Conservation (phyloP, 2,329 filamentous ascomycete genomes). For the Trichoderma endophyticum region DNA sequence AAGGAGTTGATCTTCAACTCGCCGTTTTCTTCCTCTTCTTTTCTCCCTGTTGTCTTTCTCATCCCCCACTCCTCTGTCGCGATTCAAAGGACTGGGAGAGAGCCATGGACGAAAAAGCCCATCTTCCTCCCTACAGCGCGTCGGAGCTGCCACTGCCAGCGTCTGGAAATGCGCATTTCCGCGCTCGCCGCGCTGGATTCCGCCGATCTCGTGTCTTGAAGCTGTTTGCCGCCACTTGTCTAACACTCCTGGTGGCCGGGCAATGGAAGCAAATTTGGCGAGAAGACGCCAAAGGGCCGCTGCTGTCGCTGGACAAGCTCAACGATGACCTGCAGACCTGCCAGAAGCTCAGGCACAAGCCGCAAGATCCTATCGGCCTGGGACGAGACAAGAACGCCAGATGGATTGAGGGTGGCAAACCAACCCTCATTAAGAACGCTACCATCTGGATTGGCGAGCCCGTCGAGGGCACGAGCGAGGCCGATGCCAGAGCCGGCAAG, state of each 20-base stretch:
- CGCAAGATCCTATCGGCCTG: slow-evolving; percentile 52
- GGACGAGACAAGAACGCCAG: slow-evolving; percentile 60
- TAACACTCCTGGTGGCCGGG: slow-evolving; percentile 50
- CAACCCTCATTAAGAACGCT: slow-evolving; percentile 64
- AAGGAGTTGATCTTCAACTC: neutral
- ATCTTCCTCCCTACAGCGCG: slow-evolving; percentile 45
- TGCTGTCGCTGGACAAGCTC: slow-evolving; percentile 52
- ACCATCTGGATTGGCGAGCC: slow-evolving; percentile 66
- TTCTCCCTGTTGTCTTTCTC: neutral
- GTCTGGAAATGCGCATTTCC: slow-evolving; percentile 18
- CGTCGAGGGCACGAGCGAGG: slow-evolving; percentile 43
- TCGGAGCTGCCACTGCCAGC: slow-evolving; percentile 28
- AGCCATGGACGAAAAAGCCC: slow-evolving; percentile 40
- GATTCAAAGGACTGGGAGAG: neutral
- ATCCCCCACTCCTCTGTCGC: neutral
- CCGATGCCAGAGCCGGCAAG: slow-evolving; percentile 55
- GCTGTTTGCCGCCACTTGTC: slow-evolving; percentile 43
- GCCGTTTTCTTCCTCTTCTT: neutral
- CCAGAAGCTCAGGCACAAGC: slow-evolving; percentile 51
- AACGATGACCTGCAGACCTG: slow-evolving; percentile 54
- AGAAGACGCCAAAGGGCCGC: slow-evolving; percentile 27
- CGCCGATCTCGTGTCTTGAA: slow-evolving; percentile 45
- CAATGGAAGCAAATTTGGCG: slow-evolving; percentile 45
- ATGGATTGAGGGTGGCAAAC: slow-evolving; percentile 55
- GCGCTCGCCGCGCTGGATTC: slow-evolving; percentile 28